Base-by-base conservation (phyloP, 306 rosid species). In the Ammopiptanthus mongolicus region DNA sequence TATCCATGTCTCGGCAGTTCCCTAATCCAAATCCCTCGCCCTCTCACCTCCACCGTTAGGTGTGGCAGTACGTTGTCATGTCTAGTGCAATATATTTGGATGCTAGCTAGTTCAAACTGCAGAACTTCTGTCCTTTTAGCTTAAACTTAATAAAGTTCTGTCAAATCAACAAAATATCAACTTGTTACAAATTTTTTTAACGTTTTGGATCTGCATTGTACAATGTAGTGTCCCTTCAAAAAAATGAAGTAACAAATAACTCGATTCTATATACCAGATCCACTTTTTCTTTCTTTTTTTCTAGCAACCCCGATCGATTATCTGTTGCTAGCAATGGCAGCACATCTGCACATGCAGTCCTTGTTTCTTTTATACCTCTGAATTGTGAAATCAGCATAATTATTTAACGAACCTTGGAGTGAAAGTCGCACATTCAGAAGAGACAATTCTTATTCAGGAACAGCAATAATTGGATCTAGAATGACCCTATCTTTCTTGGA, bases 1-100 rank as follows among this genome's bases (percentile, higher is more conserved):
- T 9, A 84, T 84, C 85, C 76, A 84, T 78, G 81, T 84, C 88
- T 73, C 1, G 83, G 83, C 66, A 73, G 83, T 69, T 81, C 67
- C 81, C 50, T 61, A 55, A 84, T 84, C 87, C 57, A 68, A 84
- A 84, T 84, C 84, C 84, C 42, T 81, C 51, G 23, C 41, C 53
- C 60, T 68, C 64, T 46, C 69, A 63, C 6, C 17, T 64, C 65
- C 31, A 70, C 66, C 61, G 14, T 77, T 78, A 58, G 82, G 82
- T 82, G 65, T 59, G 79, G 22, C 47, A 72, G 44, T 62, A 42
- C 6, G 52, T 64, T 79, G 52, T 29, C 71, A 28, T 14, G 50
- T 80, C 69, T 59, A 41, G 25, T 33, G 76, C 25, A 65, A 59
- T 76, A 75, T 76, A 5, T 55, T 33, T 50, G 63, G 33, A 73